Percentiles rank a stretch among this genome's conserved stretches.
Conservation (phyloP, 139 green algal genomes). For the Coelastrella sp. region DNA sequence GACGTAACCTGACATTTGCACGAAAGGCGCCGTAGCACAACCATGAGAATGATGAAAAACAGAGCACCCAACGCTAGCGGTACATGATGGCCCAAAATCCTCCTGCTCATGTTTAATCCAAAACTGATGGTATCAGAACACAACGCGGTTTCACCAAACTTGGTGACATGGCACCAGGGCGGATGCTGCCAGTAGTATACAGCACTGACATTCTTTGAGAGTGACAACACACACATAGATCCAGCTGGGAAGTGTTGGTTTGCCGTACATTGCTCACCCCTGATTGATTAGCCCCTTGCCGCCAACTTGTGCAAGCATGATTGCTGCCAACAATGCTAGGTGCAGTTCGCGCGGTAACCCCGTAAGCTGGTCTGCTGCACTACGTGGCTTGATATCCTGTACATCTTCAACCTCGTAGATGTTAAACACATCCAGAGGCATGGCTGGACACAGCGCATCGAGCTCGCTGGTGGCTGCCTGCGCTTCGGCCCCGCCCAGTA, state of each 20-base stretch:
- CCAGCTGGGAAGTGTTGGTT: too few species aligned
- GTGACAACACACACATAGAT: too few species aligned
- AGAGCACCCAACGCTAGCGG: too few species aligned
- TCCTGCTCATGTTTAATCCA: too few species aligned
- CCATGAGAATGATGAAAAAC: too few species aligned
- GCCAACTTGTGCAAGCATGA: conserved; percentile 14
- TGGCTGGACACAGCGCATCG: conserved; percentile 37
- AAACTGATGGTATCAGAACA: too few species aligned
- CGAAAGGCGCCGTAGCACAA: neutral
- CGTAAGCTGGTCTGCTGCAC: neutral
- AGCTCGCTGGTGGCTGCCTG: neutral
- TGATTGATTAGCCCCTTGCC: neutral
- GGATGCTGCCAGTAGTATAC: too few species aligned
- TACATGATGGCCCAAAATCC: too few species aligned
- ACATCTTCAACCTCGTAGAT: conserved; percentile 45
- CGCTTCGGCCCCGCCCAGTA: neutral
- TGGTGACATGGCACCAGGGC: neutral
- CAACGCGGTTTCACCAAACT: too few species aligned
- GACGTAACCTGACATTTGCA: neutral
- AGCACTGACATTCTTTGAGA: too few species aligned
- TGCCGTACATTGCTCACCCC: too few species aligned
- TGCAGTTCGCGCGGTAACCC: conserved; percentile 55
- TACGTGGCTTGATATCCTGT: conserved; percentile 6
- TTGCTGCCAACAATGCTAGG: conserved; percentile 41
- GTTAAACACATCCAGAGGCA: conserved; percentile 59